Evolutionary conservation across 129 eudicot species (phyloP).

Genomic region (Flaveria trinervia): DNA sequence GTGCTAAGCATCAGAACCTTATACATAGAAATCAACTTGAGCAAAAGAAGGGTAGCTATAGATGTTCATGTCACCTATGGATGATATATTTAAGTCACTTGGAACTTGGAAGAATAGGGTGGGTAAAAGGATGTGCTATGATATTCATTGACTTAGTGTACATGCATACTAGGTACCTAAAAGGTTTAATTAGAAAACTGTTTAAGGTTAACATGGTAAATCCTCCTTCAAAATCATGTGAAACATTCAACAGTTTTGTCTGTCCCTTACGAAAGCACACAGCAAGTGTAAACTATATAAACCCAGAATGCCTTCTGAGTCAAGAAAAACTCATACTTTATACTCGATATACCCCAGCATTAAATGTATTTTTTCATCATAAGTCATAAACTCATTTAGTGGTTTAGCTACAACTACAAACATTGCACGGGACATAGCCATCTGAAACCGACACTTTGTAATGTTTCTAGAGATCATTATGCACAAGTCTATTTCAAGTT

Average conservation of each 20-base stretch:
- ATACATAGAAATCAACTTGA: background rate
- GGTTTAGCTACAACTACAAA: background rate
- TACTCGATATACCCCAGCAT: background rate
- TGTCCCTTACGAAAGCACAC: background rate
- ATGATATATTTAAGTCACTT: background rate
- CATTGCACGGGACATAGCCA: background rate
- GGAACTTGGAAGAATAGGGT: background rate
- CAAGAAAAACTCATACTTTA: background rate
- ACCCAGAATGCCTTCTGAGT: background rate
- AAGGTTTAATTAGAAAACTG: background rate
- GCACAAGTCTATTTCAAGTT: conserved; percentile 7
- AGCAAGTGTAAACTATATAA: background rate
- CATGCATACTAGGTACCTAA: background rate
- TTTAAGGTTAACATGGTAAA: background rate
- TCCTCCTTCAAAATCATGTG: conserved; percentile 16
- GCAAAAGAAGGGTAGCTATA: background rate
- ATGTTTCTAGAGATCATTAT: background rate
- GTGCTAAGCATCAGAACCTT: background rate
- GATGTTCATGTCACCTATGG: background rate
- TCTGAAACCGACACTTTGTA: background rate
- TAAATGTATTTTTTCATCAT: background rate
- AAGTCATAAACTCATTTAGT: background rate
- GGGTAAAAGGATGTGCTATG: background rate
- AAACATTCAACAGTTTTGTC: conserved; percentile 4
- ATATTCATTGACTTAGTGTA: background rate